Percentiles rank a stretch among this genome's conserved stretches.
These are phyloP conservation scores for Asclepias syriaca DNA, from an alignment of 257 asterid genomes.

Conservation along the genomic window DNA sequence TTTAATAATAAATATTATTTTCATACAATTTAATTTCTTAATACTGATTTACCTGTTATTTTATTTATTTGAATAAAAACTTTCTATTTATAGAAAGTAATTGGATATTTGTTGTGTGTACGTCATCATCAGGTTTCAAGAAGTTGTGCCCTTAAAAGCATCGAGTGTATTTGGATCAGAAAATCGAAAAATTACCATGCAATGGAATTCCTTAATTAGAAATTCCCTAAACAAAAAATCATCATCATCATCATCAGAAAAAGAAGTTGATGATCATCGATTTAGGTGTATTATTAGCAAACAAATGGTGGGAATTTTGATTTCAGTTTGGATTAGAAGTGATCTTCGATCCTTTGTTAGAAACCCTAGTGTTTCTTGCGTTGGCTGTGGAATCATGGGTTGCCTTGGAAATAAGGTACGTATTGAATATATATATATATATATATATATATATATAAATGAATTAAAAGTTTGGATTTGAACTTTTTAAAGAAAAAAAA, in stretches of 20 bases:
- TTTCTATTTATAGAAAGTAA: background rate
- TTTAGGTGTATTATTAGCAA: conserved; percentile 55
- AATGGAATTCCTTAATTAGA: conserved; percentile 57
- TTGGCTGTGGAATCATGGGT: conserved; percentile 68
- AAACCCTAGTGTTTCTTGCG: conserved; percentile 53
- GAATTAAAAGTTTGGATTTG: too few relatives aligned
- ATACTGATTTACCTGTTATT: too few relatives aligned
- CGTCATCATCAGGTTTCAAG: conserved; percentile 44
- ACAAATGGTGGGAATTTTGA: conserved; percentile 65
- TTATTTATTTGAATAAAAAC: too few relatives aligned
- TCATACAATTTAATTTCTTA: too few relatives aligned
- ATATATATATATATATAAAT: too few relatives aligned
- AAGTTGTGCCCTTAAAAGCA: conserved; percentile 57
- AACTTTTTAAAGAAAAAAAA: too few relatives aligned
- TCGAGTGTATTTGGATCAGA: conserved; percentile 46
- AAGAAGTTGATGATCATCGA: background rate
- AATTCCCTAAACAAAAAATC: conserved; percentile 29
- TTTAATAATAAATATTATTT: too few relatives aligned
- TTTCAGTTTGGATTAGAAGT: conserved; percentile 56
- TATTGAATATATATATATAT: too few relatives aligned
- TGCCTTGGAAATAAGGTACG: conserved; percentile 61
- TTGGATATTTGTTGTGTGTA: background rate
- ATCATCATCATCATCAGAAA: background rate
- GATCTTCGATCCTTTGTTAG: conserved; percentile 35
- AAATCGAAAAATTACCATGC: conserved; percentile 26